Evolutionary conservation across 768 basidiomycete species (phyloP).

Genomic region (Lactarius sanguifluus): DNA sequence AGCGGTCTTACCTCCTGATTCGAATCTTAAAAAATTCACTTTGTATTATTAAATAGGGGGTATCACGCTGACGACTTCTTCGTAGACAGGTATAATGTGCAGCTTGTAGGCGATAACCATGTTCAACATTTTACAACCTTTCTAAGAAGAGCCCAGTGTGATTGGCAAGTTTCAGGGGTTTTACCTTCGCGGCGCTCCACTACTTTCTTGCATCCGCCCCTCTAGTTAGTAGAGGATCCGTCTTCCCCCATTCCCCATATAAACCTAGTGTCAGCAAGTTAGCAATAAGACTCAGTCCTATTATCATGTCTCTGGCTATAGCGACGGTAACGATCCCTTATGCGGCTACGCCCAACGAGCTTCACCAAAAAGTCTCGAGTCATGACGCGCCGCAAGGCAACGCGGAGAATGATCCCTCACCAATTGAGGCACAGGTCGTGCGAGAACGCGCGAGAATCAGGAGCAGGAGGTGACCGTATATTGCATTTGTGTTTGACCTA

Average conservation of each 20-base stretch:
- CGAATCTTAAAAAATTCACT: not conserved
- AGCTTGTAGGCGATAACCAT: not conserved
- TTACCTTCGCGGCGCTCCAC: not conserved
- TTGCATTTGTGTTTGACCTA: not conserved
- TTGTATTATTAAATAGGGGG: not conserved
- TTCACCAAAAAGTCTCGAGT: constrained; percentile 31
- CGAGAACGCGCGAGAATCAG: constrained; percentile 59
- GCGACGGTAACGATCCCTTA: constrained; percentile 33
- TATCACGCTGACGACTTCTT: not conserved
- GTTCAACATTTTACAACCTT: not conserved
- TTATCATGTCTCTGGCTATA: constrained; percentile 42
- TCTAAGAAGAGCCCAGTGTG: not conserved
- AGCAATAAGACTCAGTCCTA: not conserved
- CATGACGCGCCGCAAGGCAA: constrained; percentile 53
- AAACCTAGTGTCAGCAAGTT: no score
- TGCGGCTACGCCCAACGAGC: constrained; percentile 33
- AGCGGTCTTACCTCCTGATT: constrained; percentile 15
- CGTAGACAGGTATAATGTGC: not conserved
- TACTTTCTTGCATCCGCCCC: not conserved
- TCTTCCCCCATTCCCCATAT: not conserved
- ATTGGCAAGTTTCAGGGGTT: not conserved
- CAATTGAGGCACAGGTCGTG: constrained; percentile 75
- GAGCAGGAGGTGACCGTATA: constrained; percentile 47
- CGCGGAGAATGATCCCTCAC: constrained; percentile 59
- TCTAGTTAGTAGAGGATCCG: not conserved